Percentiles rank a stretch among this genome's conserved stretches.
These are phyloP conservation scores for Botrytis fabae DNA, from an alignment of 2,329 filamentous ascomycete species.

Conservation along the genomic window DNA sequence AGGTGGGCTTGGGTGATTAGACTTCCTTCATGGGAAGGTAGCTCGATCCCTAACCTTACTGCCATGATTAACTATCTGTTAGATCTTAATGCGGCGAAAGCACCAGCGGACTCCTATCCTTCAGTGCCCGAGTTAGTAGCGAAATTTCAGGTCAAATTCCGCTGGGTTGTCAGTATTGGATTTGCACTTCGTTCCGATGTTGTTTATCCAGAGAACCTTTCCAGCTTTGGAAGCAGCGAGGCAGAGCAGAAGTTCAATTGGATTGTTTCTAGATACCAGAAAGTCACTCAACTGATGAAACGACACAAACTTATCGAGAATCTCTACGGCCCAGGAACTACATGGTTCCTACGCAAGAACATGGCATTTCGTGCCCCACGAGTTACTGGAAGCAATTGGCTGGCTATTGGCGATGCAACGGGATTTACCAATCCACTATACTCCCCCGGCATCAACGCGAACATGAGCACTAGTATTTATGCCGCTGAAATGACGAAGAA, in stretches of 20 bases:
- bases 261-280: constrained; percentile 32
- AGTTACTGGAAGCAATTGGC: constrained; percentile 35
- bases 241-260: constrained; percentile 38
- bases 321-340: constrained; percentile 33
- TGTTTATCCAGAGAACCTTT: constrained; percentile 32
- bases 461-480: constrained; percentile 29
- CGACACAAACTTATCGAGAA: constrained; percentile 29
- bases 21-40: constrained; percentile 37
- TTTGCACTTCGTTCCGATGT: constrained; percentile 33
- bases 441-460: constrained; percentile 38
- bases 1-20: constrained; percentile 38
- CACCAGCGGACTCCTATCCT: constrained; percentile 31
- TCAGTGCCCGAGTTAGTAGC: constrained; percentile 30
- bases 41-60: constrained; percentile 33
- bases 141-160: constrained; percentile 34
- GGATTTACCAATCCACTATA: constrained; percentile 39
- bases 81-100: constrained; percentile 30
- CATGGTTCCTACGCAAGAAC: constrained; percentile 35
- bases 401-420: constrained; percentile 38
- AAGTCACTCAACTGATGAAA: constrained; percentile 34
- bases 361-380: constrained; percentile 30
- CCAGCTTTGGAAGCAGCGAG: constrained; percentile 33
- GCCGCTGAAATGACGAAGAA: constrained; percentile 26
- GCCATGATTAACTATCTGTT: constrained; percentile 37
- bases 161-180: constrained; percentile 35